A percentile compares a stretch with the other conserved stretches of the same genome.
phyloP scores from a whole-genome alignment of 495 filamentous ascomycete species.

The Stereocaulon alpinum region DNA sequence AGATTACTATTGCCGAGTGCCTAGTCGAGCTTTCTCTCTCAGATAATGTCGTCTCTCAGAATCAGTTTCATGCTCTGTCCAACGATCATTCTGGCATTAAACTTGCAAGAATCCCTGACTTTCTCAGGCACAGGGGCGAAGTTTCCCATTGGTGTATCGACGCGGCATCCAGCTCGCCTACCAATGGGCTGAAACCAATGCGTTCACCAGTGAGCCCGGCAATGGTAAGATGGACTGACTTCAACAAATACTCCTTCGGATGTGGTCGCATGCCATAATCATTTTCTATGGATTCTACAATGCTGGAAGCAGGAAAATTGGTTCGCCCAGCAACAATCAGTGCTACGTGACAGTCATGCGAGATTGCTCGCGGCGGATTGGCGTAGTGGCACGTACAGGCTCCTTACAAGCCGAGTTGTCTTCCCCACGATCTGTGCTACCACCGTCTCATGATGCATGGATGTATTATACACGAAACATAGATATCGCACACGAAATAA shows the following conservation, averaged over 20 bases:
- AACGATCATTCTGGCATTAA: background rate
- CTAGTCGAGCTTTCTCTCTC: background rate
- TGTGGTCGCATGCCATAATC: background rate
- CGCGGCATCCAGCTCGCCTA: background rate
- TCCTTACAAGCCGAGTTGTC: conserved; percentile 33
- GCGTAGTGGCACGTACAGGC: conserved; percentile 32
- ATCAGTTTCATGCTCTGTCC: background rate
- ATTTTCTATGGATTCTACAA: background rate
- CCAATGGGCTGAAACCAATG: background rate
- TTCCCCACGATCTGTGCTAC: conserved; percentile 38
- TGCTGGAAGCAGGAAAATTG: conserved; percentile 30
- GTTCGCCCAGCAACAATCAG: conserved; percentile 39
- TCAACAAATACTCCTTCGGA: background rate
- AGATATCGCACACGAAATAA: too few species aligned
- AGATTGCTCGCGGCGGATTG: conserved; percentile 36
- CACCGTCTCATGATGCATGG: conserved; percentile 40
- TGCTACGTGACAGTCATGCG: conserved; percentile 38
- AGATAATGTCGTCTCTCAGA: background rate
- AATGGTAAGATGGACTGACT: background rate
- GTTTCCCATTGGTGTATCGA: background rate
- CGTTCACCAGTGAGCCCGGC: background rate
- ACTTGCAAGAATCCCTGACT: background rate
- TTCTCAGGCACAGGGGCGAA: background rate
- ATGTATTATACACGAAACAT: conserved; percentile 44
- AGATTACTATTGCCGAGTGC: background rate